Base-by-base conservation (phyloP, 2,329 filamentous ascomycete genomes). In the Xylaria sp. region DNA sequence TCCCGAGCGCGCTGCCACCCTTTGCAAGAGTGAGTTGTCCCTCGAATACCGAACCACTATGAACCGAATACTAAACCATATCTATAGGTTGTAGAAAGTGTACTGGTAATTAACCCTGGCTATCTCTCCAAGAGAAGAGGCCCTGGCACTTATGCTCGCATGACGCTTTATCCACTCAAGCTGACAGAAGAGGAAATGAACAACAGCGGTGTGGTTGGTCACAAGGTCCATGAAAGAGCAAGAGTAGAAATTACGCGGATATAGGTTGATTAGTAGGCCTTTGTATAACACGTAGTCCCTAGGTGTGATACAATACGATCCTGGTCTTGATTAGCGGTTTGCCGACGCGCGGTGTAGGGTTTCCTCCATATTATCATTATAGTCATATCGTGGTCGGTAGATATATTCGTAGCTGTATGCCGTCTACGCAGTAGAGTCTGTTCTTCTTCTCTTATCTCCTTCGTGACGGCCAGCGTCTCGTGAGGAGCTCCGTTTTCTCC, bases 41-140 rank as follows among this genome's bases (percentile, higher is more conserved):
- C 12, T 15, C 7, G 34, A 34, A 13, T 31, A 15, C 23, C 2
- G 1, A 44, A 50, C 15, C 71, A 20, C 34, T 12, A 61, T 73
- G 73, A 74, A 34, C 67, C 66, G 64, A 55, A 18, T 1, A 1
- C 10, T 66, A 34, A 67, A 31, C 5, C 23, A 39, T 48, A n/a
- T 3, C 13, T 18, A 1, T 74, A 97, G 94, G 94, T 98, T 51
- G 90, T 98, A 12, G 93, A 98, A 77, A 93, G 91, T 73, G 94
- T 98, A 0, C 82, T 98, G 7, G 90, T 94, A 13, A 91, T 99
- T 76, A 99, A 99, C 79, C 95, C 96, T 0, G 95, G 96, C 5
- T 91, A 89, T 59, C 82, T 97, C 41, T 96, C 94, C 18, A 98
- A 97, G 82, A 89, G 92, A 66, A 90, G 90, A 68, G 94, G 91